phyloP scores from a whole-genome alignment of 1,284 basidiomycete species.

The Tetrapyrgos nigripes region DNA sequence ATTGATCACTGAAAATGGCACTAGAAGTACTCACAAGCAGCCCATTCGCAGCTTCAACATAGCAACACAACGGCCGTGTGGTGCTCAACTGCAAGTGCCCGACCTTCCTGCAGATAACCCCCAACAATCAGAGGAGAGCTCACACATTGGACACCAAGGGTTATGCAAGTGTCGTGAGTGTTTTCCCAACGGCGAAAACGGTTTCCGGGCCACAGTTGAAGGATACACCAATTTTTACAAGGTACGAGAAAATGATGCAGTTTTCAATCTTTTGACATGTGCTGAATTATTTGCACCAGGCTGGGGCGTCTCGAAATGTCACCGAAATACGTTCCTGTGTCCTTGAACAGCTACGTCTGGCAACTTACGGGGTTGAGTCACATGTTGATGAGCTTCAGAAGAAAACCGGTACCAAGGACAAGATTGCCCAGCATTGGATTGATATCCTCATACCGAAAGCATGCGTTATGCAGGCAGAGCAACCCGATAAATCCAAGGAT shows the following conservation, averaged over 20 bases:
- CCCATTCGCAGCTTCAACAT: constrained; percentile 4
- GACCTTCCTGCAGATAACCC: constrained; percentile 42
- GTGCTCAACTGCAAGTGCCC: constrained; percentile 25
- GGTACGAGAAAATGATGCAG: constrained; percentile 15
- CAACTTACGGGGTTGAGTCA: constrained; percentile 21
- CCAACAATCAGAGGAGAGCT: constrained; percentile 35
- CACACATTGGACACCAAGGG: constrained; percentile 29
- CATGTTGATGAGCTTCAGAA: constrained; percentile 26
- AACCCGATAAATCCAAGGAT: constrained; percentile 28
- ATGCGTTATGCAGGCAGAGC: constrained; percentile 22
- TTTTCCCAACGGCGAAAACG: constrained; percentile 29
- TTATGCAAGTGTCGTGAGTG: constrained; percentile 30
- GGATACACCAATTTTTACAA: constrained; percentile 34
- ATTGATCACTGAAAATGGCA: background rate
- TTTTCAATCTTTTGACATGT: background rate
- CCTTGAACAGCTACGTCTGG: constrained; percentile 26
- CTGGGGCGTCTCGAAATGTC: constrained; percentile 15
- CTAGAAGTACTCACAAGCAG: background rate
- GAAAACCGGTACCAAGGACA: constrained; percentile 42
- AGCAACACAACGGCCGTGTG: constrained; percentile 33
- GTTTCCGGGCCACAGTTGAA: constrained; percentile 28
- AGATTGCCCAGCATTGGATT: constrained; percentile 39
- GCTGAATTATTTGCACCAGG: background rate
- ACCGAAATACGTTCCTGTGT: constrained; percentile 25
- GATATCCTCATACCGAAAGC: constrained; percentile 23